phyloP scores from a whole-genome alignment of 2,329 filamentous ascomycete species.

The Tolypocladium nubicola region DNA sequence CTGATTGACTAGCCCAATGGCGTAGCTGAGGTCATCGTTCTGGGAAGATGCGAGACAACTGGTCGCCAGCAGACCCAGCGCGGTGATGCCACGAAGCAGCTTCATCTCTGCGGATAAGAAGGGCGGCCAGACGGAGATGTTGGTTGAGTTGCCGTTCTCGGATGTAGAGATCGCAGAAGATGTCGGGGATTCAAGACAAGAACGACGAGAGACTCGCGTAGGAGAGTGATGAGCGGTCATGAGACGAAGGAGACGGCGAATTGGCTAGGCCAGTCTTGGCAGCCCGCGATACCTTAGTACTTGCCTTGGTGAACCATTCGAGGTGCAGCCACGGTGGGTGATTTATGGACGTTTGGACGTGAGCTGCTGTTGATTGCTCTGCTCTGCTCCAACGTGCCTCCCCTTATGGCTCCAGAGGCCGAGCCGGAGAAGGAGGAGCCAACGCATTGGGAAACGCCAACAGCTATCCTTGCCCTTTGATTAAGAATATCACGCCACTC shows the following conservation, averaged over 20 bases:
- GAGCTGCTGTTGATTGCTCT: background rate
- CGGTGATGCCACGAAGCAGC: background rate
- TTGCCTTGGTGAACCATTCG: background rate
- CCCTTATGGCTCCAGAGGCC: background rate
- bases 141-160: background rate
- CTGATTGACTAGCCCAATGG: constrained; percentile 19
- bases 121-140: background rate
- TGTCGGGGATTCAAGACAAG: background rate
- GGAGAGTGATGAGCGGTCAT: background rate
- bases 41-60: constrained; percentile 3
- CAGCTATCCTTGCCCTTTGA: background rate
- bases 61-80: constrained; percentile 4
- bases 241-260: background rate
- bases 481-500: background rate
- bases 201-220: no score
- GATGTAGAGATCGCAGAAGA: background rate
- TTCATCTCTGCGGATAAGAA: constrained; percentile 1
- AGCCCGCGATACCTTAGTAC: background rate
- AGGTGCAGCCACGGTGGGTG: background rate
- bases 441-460: background rate
- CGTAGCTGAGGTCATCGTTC: constrained; percentile 13
- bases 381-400: background rate
- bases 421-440: background rate
- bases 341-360: background rate
- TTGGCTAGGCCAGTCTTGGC: background rate